Percentiles rank a stretch among this genome's conserved stretches.
These are phyloP conservation scores for Musa troglodytarum DNA, from an alignment of 176 grass and related monocot species.

Conservation along the genomic window DNA sequence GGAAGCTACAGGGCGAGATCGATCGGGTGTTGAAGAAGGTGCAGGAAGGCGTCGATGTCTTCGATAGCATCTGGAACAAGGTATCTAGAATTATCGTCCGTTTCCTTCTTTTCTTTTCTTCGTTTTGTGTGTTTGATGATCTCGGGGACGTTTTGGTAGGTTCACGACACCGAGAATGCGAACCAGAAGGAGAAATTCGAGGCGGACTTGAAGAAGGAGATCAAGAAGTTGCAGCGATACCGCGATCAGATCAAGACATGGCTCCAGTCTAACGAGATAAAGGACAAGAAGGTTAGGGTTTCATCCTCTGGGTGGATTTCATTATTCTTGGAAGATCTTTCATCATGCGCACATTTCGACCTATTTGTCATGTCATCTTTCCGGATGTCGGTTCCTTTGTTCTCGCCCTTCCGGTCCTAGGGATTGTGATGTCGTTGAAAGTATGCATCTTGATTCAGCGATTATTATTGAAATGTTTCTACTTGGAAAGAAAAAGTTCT, in stretches of 20 bases:
- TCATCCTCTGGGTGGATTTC: neutral
- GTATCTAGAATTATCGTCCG: conserved; percentile 9
- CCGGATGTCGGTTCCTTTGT: no score
- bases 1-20: conserved; percentile 96
- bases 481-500: no score
- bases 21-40: conserved; percentile 99
- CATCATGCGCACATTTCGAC: no score
- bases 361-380: no score
- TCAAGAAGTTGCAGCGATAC: conserved; percentile 96
- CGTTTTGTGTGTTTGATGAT: neutral
- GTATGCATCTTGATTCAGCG: no score
- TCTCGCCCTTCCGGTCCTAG: no score
- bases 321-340: no score
- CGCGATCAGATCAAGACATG: conserved; percentile 99
- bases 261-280: conserved; percentile 99
- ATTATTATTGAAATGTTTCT: no score
- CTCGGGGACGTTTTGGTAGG: conserved; percentile 32
- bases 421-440: no score
- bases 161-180: conserved; percentile 93
- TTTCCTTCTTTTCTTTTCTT: neutral
- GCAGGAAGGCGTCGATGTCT: conserved; percentile 98
- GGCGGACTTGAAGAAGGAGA: conserved; percentile 99
- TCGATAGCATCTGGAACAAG: conserved; percentile 99
- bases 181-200: conserved; percentile 99
- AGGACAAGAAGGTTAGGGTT: conserved; percentile 85